These are phyloP conservation scores for Vaccinium macrocarpon DNA, from an alignment of 148 eudicot species.

Conservation along the genomic window DNA sequence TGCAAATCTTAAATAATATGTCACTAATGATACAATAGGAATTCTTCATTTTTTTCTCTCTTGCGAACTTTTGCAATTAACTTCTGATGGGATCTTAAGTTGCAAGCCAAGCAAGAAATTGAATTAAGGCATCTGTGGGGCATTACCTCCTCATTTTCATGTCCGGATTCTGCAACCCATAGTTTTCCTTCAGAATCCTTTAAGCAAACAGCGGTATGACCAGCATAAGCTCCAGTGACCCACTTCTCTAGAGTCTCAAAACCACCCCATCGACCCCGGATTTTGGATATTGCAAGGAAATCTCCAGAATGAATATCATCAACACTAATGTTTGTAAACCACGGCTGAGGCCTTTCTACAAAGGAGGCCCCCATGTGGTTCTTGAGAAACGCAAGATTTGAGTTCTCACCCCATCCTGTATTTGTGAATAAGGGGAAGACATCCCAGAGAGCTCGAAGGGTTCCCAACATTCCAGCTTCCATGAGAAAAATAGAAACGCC, in stretches of 20 bases:
- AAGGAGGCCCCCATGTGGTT: constrained; percentile 86
- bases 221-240: constrained; percentile 96
- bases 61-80: neutral
- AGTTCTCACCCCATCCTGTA: constrained; percentile 85
- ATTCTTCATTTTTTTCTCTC: neutral
- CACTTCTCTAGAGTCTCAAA: constrained; percentile 98
- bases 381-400: constrained; percentile 77
- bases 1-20: neutral
- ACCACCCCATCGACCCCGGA: constrained; percentile 95
- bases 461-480: constrained; percentile 96
- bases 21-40: neutral
- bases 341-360: constrained; percentile 81
- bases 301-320: constrained; percentile 94
- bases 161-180: constrained; percentile 99
- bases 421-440: constrained; percentile 86
- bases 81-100: neutral
- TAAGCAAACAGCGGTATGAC: constrained; percentile 90
- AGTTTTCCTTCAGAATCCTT: constrained; percentile 84
- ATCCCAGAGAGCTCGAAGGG: constrained; percentile 81
- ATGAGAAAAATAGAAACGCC: constrained; percentile 91
- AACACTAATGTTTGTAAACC: constrained; percentile 70
- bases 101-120: neutral
- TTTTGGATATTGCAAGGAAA: constrained; percentile 87
- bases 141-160: constrained; percentile 82
- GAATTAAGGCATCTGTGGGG: neutral